Base-by-base conservation (phyloP, 306 rosid species). In the Sophora flavescens region DNA sequence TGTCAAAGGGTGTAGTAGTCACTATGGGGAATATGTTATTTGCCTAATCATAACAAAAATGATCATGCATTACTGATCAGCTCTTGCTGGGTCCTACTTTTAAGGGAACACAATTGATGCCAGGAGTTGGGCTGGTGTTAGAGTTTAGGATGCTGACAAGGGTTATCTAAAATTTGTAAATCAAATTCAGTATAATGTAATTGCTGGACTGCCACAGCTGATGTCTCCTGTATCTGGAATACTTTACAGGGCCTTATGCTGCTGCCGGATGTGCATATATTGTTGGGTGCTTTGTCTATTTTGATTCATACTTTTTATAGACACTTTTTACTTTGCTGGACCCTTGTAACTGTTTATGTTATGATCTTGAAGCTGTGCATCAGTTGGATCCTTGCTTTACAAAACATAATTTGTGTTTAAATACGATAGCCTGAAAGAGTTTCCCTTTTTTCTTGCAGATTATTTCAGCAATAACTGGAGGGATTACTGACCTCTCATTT, bases 381-480 rank as follows among this genome's bases (percentile, higher is more conserved):
- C 51, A 50, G 58, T 26, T 69, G 47, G 45, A 56, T 47, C 8
- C 58, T 58, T 73, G 14, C 60, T 36, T 75, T n/a, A 45, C n/a
- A 3, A 14, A 70, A 16, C 56, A 71, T 68, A 52, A 8, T 69
- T 36, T 72, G 50, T 61, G 74, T 74, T 18, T n/a, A 36, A 67
- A 64, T 39, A 50, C n/a, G 13, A 61, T n/a, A 32, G 8, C 51
- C 58, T 74, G 54, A 78, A 64, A 35, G 50, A 68, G 41, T 78
- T 62, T 75, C n/a, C n/a, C 53, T 12, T 28, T 53, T 62, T 69
- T n/a, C 72, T 58, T 86, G 87, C 93, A 96, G 99, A 91, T 96
- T 62, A 92, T 96, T 81, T 96, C 99, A 18, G 98, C 99, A 69
- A 88, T 91, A 68, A 85, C 98, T 48, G 99, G 99, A 50, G 99